These are phyloP conservation scores for Umbelopsis sp. DNA, from an alignment of 371 early-diverging fungal species.

Conservation along the genomic window DNA sequence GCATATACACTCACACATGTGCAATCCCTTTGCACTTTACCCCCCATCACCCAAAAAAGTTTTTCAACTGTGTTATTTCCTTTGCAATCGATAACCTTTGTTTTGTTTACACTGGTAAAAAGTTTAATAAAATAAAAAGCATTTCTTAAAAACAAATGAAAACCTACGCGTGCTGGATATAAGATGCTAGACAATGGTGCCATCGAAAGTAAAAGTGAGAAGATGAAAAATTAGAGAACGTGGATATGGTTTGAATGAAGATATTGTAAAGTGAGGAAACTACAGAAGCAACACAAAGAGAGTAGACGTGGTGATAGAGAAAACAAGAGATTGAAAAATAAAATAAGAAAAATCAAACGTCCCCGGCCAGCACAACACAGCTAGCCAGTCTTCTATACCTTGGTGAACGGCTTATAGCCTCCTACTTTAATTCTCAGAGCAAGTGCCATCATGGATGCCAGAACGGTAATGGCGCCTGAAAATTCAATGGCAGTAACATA, in stretches of 20 bases:
- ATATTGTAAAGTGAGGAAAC: no score
- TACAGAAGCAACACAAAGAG: no score
- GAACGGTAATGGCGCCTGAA: background rate
- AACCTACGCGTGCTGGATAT: no score
- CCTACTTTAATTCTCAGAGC: background rate
- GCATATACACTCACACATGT: conserved; percentile 5
- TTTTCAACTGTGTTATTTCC: background rate
- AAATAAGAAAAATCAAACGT: no score
- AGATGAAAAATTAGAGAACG: no score
- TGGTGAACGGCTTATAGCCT: conserved; percentile 7
- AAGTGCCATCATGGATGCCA: background rate
- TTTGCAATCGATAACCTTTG: background rate
- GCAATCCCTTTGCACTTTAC: conserved; percentile 1
- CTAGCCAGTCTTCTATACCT: background rate
- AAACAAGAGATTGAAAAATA: no score
- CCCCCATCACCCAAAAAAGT: conserved; percentile 3
- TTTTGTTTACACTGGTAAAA: background rate
- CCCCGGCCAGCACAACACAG: background rate
- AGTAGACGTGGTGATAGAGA: no score
- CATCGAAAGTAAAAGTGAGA: no score
- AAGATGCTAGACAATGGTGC: no score
- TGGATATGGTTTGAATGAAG: no score
- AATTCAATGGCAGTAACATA: background rate
- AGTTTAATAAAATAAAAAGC: background rate
- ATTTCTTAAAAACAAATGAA: no score